These are phyloP conservation scores for Fusarium xyrophilum DNA, from an alignment of 2,329 filamentous ascomycete genomes.

Conservation along the genomic window DNA sequence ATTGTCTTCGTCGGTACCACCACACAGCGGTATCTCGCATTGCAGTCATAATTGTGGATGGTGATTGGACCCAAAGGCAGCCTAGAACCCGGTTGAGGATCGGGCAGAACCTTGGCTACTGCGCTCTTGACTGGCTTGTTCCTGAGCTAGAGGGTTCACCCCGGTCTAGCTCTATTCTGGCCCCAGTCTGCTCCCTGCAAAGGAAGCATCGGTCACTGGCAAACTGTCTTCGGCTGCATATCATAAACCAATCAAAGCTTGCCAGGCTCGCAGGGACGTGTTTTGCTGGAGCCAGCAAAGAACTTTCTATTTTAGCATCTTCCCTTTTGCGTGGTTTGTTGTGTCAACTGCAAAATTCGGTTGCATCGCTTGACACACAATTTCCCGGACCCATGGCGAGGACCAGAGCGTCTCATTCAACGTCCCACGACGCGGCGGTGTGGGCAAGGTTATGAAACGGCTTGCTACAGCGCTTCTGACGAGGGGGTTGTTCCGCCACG, in stretches of 20 bases:
- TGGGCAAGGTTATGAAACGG: slow-evolving; percentile 38
- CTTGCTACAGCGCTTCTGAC: slow-evolving; percentile 19
- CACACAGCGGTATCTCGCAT: slow-evolving; percentile 39
- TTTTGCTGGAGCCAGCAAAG: slow-evolving; percentile 31
- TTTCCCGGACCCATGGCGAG: slow-evolving; percentile 32
- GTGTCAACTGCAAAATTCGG: slow-evolving; percentile 15
- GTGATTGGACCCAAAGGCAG: slow-evolving; percentile 34
- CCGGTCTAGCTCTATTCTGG: slow-evolving; percentile 24
- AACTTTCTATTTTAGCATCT: slow-evolving; percentile 25
- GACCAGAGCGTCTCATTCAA: slow-evolving; percentile 25
- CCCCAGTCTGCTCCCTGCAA: slow-evolving; percentile 31
- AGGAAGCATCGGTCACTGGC: slow-evolving; percentile 27
- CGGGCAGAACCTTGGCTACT: slow-evolving; percentile 27
- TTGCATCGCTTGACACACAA: slow-evolving; percentile 31
- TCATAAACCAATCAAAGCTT: slow-evolving; percentile 32
- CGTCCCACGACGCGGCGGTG: slow-evolving; percentile 21
- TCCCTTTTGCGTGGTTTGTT: slow-evolving; percentile 38
- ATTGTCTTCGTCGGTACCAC: slow-evolving; percentile 23
- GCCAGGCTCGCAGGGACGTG: slow-evolving; percentile 27
- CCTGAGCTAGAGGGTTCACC: slow-evolving; percentile 35
- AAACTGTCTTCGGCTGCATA: slow-evolving; percentile 7
- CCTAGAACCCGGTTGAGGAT: slow-evolving; percentile 31
- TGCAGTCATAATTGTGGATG: not conserved
- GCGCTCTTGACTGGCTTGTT: slow-evolving; percentile 39
- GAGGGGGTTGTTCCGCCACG: slow-evolving; percentile 23